phyloP scores from a whole-genome alignment of 139 green algal genomes.

The Marvania coccoides region DNA sequence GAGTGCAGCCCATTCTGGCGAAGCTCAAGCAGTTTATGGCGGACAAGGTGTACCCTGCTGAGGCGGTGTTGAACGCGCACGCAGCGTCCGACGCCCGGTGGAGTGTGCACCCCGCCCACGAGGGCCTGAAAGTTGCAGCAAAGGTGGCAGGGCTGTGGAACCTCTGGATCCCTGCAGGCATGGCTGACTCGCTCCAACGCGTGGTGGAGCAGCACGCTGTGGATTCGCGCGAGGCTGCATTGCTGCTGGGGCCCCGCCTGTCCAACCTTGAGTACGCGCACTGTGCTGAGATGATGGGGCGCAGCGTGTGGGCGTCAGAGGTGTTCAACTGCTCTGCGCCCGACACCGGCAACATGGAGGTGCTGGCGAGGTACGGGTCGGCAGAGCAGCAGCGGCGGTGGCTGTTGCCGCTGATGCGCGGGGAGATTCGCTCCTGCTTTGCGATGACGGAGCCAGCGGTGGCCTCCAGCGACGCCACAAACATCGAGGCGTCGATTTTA shows the following conservation, averaged over 20 bases:
- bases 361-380: slow-evolving; percentile 74
- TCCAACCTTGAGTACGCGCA: slow-evolving; percentile 90
- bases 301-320: slow-evolving; percentile 75
- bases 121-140: slow-evolving; percentile 77
- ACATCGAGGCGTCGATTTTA: slow-evolving; percentile 71
- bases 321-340: slow-evolving; percentile 98
- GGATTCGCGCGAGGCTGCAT: background rate
- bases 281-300: slow-evolving; percentile 57
- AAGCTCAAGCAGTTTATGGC: slow-evolving; percentile 69
- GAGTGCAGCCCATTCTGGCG: slow-evolving; percentile 32
- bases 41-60: slow-evolving; percentile 59
- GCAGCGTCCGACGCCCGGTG: slow-evolving; percentile 46
- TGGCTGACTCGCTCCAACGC: slow-evolving; percentile 21
- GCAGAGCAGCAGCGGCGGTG: slow-evolving; percentile 76
- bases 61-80: slow-evolving; percentile 42
- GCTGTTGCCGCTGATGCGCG: slow-evolving; percentile 87
- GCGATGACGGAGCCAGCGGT: slow-evolving; percentile 97
- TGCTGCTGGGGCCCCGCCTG: slow-evolving; percentile 70
- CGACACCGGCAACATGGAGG: slow-evolving; percentile 99
- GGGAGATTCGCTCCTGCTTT: slow-evolving; percentile 89
- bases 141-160: slow-evolving; percentile 88
- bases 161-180: slow-evolving; percentile 81
- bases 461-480: slow-evolving; percentile 93
- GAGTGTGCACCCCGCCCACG: slow-evolving; percentile 67
- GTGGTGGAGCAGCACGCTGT: slow-evolving; percentile 1